These are phyloP conservation scores for Coccomyxa sp. DNA, from an alignment of 139 green algal species.

Conservation along the genomic window DNA sequence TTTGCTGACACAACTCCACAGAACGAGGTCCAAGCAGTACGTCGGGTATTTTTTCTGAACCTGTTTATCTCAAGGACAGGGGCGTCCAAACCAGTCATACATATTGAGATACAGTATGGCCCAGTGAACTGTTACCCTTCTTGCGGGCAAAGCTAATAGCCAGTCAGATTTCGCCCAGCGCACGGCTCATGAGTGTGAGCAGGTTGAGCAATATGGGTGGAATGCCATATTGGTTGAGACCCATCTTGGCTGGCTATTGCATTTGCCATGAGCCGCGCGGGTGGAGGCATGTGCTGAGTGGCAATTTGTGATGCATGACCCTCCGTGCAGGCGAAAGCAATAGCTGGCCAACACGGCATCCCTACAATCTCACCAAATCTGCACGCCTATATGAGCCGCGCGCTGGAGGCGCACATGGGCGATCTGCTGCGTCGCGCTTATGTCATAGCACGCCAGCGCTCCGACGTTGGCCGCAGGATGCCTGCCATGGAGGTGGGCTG, in stretches of 20 bases:
- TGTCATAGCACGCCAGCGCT: neutral
- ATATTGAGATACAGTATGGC: no score
- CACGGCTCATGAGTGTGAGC: neutral
- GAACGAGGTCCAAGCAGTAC: neutral
- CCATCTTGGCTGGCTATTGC: neutral
- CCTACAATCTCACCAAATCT: neutral
- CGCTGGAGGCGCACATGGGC: conserved; percentile 2
- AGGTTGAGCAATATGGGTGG: neutral
- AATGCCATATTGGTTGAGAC: neutral
- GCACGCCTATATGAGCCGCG: neutral
- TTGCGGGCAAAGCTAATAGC: neutral
- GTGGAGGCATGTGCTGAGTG: no score
- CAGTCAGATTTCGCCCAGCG: neutral
- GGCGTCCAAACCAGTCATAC: no score
- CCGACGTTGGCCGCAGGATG: neutral
- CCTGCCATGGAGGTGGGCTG: neutral
- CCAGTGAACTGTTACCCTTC: no score
- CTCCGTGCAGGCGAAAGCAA: neutral
- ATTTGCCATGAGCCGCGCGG: neutral
- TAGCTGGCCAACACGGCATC: neutral
- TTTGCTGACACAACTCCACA: neutral
- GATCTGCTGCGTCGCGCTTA: neutral
- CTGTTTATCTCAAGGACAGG: no score
- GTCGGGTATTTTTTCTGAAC: no score
- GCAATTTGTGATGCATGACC: neutral